Conservation (phyloP, 1,284 basidiomycete genomes). For the Marasmius oreades region DNA sequence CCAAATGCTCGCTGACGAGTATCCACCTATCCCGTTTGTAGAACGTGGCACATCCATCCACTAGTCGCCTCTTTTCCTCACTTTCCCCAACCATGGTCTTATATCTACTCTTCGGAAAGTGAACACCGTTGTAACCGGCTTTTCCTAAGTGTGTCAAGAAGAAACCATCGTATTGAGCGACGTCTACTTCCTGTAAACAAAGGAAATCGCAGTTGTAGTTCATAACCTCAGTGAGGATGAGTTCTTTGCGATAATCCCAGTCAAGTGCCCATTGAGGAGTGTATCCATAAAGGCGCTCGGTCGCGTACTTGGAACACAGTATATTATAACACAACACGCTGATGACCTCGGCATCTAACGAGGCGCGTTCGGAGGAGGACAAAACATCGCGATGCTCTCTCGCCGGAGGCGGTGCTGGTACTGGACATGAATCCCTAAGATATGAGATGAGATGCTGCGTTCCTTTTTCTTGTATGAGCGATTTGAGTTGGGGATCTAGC, state of each 20-base stretch:
- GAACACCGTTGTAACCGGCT: conserved; percentile 88
- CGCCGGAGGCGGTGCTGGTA: conserved; percentile 80
- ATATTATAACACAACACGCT: conserved; percentile 93
- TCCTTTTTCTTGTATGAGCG: conserved; percentile 90
- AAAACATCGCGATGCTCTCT: conserved; percentile 82
- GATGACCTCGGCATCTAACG: conserved; percentile 62
- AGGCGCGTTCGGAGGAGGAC: conserved; percentile 64
- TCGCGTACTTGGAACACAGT: conserved; percentile 90
- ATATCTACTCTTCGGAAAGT: conserved; percentile 92
- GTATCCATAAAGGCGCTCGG: conserved; percentile 91
- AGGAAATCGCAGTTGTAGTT: conserved; percentile 87
- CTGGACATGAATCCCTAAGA: conserved; percentile 85
- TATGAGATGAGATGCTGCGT: conserved; percentile 85
- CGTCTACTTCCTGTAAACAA: conserved; percentile 94
- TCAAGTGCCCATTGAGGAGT: conserved; percentile 94
- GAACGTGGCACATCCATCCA: conserved; percentile 98
- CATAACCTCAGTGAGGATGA: conserved; percentile 86
- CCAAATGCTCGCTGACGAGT: conserved; percentile 90
- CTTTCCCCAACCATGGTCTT: conserved; percentile 85
- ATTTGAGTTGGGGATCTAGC: conserved; percentile 73
- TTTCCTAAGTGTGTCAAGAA: conserved; percentile 78
- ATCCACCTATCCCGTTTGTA: conserved; percentile 89
- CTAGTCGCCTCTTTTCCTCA: conserved; percentile 67
- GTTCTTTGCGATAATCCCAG: conserved; percentile 93
- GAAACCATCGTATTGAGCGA: conserved; percentile 91